Evolutionary conservation across 2,329 filamentous ascomycete genomes (phyloP).

Genomic region (Apiospora arundinis): DNA sequence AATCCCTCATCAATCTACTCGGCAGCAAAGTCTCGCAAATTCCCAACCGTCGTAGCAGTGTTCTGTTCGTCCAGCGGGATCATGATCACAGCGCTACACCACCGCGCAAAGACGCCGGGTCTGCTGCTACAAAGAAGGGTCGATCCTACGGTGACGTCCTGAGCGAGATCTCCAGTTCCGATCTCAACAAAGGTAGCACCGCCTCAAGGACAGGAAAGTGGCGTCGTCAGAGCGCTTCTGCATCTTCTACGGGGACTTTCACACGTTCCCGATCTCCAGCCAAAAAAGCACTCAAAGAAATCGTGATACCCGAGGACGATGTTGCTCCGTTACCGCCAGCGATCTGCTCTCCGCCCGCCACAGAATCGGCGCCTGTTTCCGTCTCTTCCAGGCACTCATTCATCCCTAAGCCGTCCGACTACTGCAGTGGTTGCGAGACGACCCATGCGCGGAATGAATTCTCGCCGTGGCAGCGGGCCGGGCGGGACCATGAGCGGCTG

Average conservation of each 20-base stretch:
- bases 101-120: neutral
- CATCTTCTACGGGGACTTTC: neutral
- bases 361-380: neutral
- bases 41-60: slow-evolving; percentile 1
- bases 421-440: slow-evolving; percentile 12
- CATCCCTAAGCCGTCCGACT: slow-evolving; percentile 8
- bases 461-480: neutral
- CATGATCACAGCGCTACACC: neutral
- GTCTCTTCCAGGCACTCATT: slow-evolving; percentile 7
- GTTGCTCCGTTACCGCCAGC: neutral
- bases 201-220: neutral
- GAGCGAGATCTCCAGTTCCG: neutral
- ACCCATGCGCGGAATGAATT: slow-evolving; percentile 18
- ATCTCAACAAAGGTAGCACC: neutral
- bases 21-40: slow-evolving; percentile 16
- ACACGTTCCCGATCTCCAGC: neutral
- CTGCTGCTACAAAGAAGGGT: neutral
- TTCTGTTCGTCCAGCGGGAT: neutral
- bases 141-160: slow-evolving; percentile 6
- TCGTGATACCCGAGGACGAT: neutral
- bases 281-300: neutral
- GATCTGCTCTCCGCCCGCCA: neutral
- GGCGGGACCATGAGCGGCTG: slow-evolving; percentile 8
- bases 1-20: slow-evolving; percentile 11
- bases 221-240: neutral